Base-by-base conservation (phyloP, 768 basidiomycete species). In the Xanthoconium stramineum region DNA sequence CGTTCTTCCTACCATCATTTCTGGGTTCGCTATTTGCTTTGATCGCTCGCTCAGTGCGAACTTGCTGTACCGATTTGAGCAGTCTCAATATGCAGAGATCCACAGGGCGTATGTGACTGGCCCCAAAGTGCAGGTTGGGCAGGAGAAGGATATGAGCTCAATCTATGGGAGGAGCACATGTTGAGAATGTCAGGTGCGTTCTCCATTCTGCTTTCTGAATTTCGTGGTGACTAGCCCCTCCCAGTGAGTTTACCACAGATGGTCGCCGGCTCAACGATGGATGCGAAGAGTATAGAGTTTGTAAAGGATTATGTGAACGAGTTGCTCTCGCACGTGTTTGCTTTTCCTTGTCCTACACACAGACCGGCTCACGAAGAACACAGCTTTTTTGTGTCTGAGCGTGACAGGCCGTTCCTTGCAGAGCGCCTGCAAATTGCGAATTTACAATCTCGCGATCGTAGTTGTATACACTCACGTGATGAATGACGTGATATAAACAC, bases 161-260 rank as follows among this genome's bases (percentile, higher is more conserved):
- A 79, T 98, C 8, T 98, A 98, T 65, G 97, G 96, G 1, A 94
- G 7, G 96, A 98, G 67, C 97, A 99, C 72, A 69, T 99, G 5
- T 69, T 98, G 58, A 78, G 96, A 50, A 88, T 98, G 83, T 76
- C 98, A 52, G 96, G 96, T 96, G 59, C 55, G 83, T 78, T 17
- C 30, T 9, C 40, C 9, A 9, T 13, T n/a, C 19, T 36, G 33
- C n/a, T 36, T 37, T 24, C 28, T 33, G 9, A 44, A 20, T 47
- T 36, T 30, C 14, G 37, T 19, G 6, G 19, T 28, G 29, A 37
- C 62, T 20, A 12, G 42, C 65, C 40, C 49, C 29, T 17, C 20
- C 38, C 59, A 97, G 96, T 98, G 71, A 93, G 88, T 61, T 78
- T 98, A 38, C 97, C 96, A 1, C 83, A 85, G 62, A 94, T 97